Conservation (phyloP, 495 filamentous ascomycete species). For the Neurospora africana region DNA sequence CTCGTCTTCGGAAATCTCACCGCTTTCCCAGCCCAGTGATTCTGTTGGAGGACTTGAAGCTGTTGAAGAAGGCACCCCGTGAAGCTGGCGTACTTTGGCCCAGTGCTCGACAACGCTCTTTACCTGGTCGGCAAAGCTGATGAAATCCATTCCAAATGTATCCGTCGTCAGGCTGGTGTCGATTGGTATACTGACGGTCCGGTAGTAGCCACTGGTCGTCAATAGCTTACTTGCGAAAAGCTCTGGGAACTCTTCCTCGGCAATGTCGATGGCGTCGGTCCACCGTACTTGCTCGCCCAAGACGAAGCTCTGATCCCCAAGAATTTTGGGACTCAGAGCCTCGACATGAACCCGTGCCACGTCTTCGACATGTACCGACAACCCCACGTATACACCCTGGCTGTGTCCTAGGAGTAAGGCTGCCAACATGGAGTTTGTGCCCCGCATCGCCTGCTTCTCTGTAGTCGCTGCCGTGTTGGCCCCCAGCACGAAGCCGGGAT, state of each 20-base stretch:
- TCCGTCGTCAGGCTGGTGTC: slow-evolving; percentile 33
- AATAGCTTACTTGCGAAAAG: slow-evolving; percentile 30
- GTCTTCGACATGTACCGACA: slow-evolving; percentile 33
- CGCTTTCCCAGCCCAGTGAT: neutral
- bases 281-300: slow-evolving; percentile 23
- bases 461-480: slow-evolving; percentile 30
- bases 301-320: slow-evolving; percentile 31
- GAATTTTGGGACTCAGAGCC: slow-evolving; percentile 28
- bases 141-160: slow-evolving; percentile 37
- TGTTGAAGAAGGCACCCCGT: slow-evolving; percentile 16
- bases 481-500: slow-evolving; percentile 36
- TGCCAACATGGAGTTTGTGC: slow-evolving; percentile 27
- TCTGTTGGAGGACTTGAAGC: neutral
- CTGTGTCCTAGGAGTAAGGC: slow-evolving; percentile 25
- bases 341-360: slow-evolving; percentile 33
- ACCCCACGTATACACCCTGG: slow-evolving; percentile 20
- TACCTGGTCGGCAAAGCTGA: slow-evolving; percentile 38
- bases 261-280: slow-evolving; percentile 35
- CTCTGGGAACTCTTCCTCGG: slow-evolving; percentile 28
- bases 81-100: neutral
- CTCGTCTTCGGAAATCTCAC: neutral
- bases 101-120: slow-evolving; percentile 21
- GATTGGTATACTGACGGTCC: slow-evolving; percentile 27
- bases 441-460: slow-evolving; percentile 21
- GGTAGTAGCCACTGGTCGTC: slow-evolving; percentile 26